Percentiles rank a stretch among this genome's conserved stretches.
Conservation (phyloP, 306 rosid genomes). For the Gastrolobium villosum region DNA sequence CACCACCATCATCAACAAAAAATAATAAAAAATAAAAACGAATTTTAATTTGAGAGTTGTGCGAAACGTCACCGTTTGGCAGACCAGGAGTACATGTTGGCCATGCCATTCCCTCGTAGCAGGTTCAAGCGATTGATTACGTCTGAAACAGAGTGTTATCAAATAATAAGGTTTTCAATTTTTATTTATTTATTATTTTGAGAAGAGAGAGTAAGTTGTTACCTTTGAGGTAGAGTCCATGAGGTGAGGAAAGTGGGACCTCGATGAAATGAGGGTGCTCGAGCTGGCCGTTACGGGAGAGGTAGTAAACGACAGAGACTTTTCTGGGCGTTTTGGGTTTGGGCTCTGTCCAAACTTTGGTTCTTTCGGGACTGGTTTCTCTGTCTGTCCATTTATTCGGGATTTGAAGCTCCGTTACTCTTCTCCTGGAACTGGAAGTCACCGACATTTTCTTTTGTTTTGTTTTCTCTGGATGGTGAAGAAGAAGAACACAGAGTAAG, state of each 20-base stretch:
- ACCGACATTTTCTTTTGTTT: slow-evolving; percentile 63
- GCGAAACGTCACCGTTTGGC: slow-evolving; percentile 71
- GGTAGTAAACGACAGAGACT: slow-evolving; percentile 90
- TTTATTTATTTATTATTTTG: too few relatives aligned
- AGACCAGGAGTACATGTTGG: slow-evolving; percentile 91
- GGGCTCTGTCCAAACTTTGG: slow-evolving; percentile 83
- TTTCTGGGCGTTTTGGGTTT: slow-evolving; percentile 59
- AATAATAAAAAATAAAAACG: neutral
- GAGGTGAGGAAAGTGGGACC: slow-evolving; percentile 86
- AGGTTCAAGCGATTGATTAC: slow-evolving; percentile 78
- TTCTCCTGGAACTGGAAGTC: slow-evolving; percentile 58
- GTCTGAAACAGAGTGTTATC: slow-evolving; percentile 54
- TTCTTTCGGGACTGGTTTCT: slow-evolving; percentile 81
- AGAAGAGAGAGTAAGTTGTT: neutral
- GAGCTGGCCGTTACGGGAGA: slow-evolving; percentile 88
- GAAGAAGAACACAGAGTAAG: slow-evolving; percentile 15
- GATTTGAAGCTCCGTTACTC: slow-evolving; percentile 63
- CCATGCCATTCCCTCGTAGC: slow-evolving; percentile 89
- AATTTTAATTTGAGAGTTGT: neutral
- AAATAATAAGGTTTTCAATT: too few relatives aligned
- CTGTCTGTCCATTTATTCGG: slow-evolving; percentile 72
- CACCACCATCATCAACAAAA: neutral
- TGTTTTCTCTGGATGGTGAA: slow-evolving; percentile 25
- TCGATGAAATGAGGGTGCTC: slow-evolving; percentile 99
- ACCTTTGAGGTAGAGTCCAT: slow-evolving; percentile 93